Percentiles rank a stretch among this genome's conserved stretches.
Conservation (phyloP, 768 basidiomycete genomes). For the Suillus tomentosus region DNA sequence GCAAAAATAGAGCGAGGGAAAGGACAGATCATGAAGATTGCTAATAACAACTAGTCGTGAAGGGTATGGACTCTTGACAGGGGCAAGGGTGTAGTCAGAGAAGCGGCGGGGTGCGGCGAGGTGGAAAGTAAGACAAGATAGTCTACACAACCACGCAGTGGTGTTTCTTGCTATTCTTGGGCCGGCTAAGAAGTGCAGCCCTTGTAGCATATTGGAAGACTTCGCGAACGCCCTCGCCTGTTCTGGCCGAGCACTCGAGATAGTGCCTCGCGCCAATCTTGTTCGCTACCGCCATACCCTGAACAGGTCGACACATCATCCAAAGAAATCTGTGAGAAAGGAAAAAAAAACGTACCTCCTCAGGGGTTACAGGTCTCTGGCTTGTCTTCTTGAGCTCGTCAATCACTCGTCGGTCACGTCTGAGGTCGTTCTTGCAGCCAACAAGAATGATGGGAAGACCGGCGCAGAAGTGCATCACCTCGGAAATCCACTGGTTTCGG, state of each 20-base stretch:
- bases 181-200: slow-evolving; percentile 75
- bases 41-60: slow-evolving; percentile 37
- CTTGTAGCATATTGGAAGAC: slow-evolving; percentile 98
- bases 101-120: slow-evolving; percentile 19
- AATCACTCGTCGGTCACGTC: slow-evolving; percentile 89
- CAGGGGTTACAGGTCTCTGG: slow-evolving; percentile 91
- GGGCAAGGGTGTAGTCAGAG: slow-evolving; percentile 16
- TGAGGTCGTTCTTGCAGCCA: slow-evolving; percentile 98
- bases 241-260: slow-evolving; percentile 95
- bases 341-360: slow-evolving; percentile 62
- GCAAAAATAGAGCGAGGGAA: slow-evolving; percentile 21
- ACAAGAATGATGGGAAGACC: slow-evolving; percentile 96
- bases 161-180: slow-evolving; percentile 44
- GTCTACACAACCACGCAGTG: slow-evolving; percentile 48
- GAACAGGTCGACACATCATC: slow-evolving; percentile 14
- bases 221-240: slow-evolving; percentile 95
- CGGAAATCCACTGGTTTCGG: slow-evolving; percentile 86
- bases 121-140: slow-evolving; percentile 22
- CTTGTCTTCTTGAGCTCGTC: slow-evolving; percentile 93
- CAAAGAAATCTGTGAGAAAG: slow-evolving; percentile 1
- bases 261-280: slow-evolving; percentile 98
- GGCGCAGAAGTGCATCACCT: slow-evolving; percentile 97
- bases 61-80: slow-evolving; percentile 37
- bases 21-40: slow-evolving; percentile 41
- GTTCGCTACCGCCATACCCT: slow-evolving; percentile 94